Conservation (phyloP, 352 stramenopile species). For the Blastocystis sp. region DNA sequence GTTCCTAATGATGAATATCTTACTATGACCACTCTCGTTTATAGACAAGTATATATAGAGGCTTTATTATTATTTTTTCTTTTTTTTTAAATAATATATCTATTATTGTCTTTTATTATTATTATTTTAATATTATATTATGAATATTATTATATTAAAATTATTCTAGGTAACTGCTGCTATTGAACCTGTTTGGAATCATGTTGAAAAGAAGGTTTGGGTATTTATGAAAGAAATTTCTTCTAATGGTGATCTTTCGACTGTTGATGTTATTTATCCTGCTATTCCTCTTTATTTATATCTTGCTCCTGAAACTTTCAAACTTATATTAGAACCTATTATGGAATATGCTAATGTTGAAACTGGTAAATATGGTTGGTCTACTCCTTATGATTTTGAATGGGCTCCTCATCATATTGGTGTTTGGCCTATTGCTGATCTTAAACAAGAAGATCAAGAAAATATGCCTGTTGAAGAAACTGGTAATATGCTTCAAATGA, state of each 20-base stretch:
- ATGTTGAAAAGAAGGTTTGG: not conserved
- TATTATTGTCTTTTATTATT: too few species aligned
- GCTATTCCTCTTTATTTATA: conserved; percentile 24
- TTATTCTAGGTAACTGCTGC: conserved; percentile 14
- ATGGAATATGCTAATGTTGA: conserved; percentile 33
- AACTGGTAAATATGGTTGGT: not conserved
- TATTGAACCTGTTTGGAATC: conserved; percentile 27
- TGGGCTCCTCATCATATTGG: conserved; percentile 37
- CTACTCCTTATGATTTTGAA: conserved; percentile 10
- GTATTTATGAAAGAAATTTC: conserved; percentile 40
- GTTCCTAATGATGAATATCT: too few species aligned
- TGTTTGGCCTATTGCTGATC: conserved; percentile 29
- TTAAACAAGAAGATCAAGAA: conserved; percentile 26
- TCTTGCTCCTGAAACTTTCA: not conserved
- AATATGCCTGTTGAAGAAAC: conserved; percentile 40
- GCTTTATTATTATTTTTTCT: too few species aligned
- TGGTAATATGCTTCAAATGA: conserved; percentile 40
- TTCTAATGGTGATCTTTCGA: conserved; percentile 38
- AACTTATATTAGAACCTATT: conserved; percentile 33
- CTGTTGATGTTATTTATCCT: conserved; percentile 39
- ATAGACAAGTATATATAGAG: too few species aligned
- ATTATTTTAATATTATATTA: too few species aligned
- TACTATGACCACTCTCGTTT: too few species aligned
- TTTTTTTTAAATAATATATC: too few species aligned
- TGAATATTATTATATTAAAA: too few species aligned